phyloP scores from a whole-genome alignment of 768 basidiomycete species.

The Auricularia sp. region DNA sequence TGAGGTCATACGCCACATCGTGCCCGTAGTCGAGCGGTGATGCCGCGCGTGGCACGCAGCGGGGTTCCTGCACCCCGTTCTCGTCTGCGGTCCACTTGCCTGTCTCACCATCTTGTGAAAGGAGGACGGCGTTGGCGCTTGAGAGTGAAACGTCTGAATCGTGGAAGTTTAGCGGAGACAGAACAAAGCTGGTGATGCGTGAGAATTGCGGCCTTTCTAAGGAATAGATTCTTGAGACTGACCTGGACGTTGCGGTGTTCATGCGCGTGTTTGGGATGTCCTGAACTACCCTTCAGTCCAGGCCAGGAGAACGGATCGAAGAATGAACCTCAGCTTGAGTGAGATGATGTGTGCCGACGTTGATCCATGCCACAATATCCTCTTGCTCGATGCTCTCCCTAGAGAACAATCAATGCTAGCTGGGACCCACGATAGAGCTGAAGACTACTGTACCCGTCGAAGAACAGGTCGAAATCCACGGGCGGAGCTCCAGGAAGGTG shows the following conservation, averaged over 20 bases:
- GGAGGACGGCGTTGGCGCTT: conserved; percentile 40
- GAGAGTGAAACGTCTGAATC: conserved; percentile 55
- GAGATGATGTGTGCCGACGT: conserved; percentile 57
- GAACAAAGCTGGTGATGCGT: conserved; percentile 32
- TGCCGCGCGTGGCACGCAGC: background rate
- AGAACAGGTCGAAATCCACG: conserved; percentile 53
- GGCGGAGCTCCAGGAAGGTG: conserved; percentile 46
- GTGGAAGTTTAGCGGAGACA: conserved; percentile 57
- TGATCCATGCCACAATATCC: conserved; percentile 58
- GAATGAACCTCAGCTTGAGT: conserved; percentile 18
- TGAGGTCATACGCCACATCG: background rate
- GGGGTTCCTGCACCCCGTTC: background rate
- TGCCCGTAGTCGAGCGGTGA: background rate
- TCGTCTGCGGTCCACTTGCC: background rate
- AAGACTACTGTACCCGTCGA: conserved; percentile 26
- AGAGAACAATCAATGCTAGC: background rate
- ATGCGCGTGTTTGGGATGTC: conserved; percentile 53
- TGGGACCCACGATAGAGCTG: background rate
- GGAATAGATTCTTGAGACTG: background rate
- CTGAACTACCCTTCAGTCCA: conserved; percentile 21
- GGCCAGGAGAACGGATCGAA: background rate
- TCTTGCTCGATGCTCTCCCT: conserved; percentile 51
- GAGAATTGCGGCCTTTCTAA: too few relatives aligned
- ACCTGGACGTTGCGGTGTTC: conserved; percentile 46
- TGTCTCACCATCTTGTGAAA: conserved; percentile 10